These are phyloP conservation scores for Poteriospumella lacustris DNA, from an alignment of 108 stramenopile species.

Conservation along the genomic window DNA sequence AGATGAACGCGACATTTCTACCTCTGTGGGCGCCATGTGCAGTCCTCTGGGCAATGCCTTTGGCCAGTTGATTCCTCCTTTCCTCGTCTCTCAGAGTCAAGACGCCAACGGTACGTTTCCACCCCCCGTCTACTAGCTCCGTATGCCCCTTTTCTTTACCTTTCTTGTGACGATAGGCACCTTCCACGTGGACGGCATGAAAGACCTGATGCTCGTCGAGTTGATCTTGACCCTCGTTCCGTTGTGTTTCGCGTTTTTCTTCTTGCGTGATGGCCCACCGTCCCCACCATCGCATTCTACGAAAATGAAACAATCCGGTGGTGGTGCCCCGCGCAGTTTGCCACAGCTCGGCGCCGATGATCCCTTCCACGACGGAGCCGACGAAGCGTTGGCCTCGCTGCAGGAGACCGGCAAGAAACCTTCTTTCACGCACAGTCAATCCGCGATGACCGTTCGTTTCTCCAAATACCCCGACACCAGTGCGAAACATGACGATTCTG, in stretches of 20 bases:
- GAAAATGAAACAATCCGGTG: background rate
- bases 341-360: background rate
- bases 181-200: background rate
- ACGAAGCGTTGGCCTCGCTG: no score
- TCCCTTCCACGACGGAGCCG: no score
- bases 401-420: no score
- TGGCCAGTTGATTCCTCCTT: conserved; percentile 35
- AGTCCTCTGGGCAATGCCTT: conserved; percentile 47
- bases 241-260: background rate
- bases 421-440: no score
- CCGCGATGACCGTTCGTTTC: no score
- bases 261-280: conserved; percentile 26
- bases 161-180: background rate
- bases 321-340: background rate
- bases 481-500: no score
- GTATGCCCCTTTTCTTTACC: no score
- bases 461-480: no score
- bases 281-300: conserved; percentile 35
- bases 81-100: conserved; percentile 19
- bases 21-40: conserved; percentile 33
- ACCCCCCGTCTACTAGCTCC: no score
- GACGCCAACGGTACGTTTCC: background rate
- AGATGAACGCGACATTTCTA: conserved; percentile 42
- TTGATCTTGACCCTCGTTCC: background rate
- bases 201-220: background rate